Conservation (phyloP, 495 filamentous ascomycete genomes). For the Tetracladium setigerum region DNA sequence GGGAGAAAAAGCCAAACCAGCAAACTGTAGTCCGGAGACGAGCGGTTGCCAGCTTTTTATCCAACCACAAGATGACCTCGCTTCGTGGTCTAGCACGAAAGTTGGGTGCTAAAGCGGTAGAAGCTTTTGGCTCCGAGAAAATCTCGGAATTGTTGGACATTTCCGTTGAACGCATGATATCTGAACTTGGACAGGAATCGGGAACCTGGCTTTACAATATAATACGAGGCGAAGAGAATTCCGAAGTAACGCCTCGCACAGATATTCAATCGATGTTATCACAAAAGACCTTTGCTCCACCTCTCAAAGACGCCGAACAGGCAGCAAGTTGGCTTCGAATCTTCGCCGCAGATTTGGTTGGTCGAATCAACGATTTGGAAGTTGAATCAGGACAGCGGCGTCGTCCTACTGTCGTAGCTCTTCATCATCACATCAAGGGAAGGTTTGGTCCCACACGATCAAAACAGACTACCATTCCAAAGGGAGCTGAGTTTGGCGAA, state of each 20-base stretch:
- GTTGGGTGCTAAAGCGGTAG: constrained; percentile 77
- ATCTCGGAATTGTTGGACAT: constrained; percentile 69
- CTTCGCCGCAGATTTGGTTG: constrained; percentile 87
- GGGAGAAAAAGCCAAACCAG: constrained; percentile 83
- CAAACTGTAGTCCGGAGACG: constrained; percentile 86
- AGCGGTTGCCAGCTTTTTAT: constrained; percentile 75
- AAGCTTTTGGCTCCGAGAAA: constrained; percentile 69
- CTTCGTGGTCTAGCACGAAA: constrained; percentile 94
- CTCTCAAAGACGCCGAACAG: constrained; percentile 72
- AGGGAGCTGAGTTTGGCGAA: too few relatives aligned
- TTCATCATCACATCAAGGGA: constrained; percentile 57
- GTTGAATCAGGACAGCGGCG: constrained; percentile 80
- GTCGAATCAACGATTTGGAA: constrained; percentile 70
- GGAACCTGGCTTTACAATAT: constrained; percentile 82
- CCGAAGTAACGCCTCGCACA: constrained; percentile 84
- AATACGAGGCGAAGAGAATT: constrained; percentile 77
- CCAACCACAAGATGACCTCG: constrained; percentile 90
- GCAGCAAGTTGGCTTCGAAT: constrained; percentile 83
- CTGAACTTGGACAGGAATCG: constrained; percentile 75
- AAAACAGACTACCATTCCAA: too few relatives aligned
- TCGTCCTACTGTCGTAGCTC: constrained; percentile 70
- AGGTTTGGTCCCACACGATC: too few relatives aligned
- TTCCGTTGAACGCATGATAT: constrained; percentile 71
- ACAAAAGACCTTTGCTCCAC: constrained; percentile 88
- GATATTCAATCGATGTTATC: constrained; percentile 98